Conservation (phyloP, 805 yeast species). For the Ogataea populi-albae region DNA sequence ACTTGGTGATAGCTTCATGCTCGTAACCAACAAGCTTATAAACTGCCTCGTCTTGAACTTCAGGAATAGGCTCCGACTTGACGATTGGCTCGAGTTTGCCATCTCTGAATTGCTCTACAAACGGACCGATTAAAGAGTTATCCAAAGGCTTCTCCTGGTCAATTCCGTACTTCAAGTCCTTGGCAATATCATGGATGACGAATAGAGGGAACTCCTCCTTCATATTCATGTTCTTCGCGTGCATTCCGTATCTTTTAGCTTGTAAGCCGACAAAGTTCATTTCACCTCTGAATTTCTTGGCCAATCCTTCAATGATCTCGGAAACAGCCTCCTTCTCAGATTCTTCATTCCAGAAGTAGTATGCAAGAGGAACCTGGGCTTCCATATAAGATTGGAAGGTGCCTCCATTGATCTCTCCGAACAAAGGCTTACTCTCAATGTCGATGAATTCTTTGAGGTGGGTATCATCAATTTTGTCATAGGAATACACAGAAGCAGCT, state of each 20-base stretch:
- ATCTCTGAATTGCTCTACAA: slow-evolving; percentile 58
- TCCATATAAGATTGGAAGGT: slow-evolving; percentile 74
- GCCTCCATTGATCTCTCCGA: slow-evolving; percentile 82
- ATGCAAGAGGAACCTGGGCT: slow-evolving; percentile 75
- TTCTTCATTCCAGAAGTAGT: slow-evolving; percentile 73
- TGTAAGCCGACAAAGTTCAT: slow-evolving; percentile 87
- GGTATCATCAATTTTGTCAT: slow-evolving; percentile 34
- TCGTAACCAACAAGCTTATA: slow-evolving; percentile 78
- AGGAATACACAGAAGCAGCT: slow-evolving; percentile 45
- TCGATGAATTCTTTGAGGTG: slow-evolving; percentile 48
- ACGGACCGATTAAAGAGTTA: slow-evolving; percentile 52
- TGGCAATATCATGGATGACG: slow-evolving; percentile 71
- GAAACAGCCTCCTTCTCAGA: slow-evolving; percentile 61
- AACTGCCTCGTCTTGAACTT: slow-evolving; percentile 66
- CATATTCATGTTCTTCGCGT: slow-evolving; percentile 83
- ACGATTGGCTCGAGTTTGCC: slow-evolving; percentile 71
- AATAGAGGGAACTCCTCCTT: slow-evolving; percentile 85
- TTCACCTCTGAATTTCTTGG: slow-evolving; percentile 73
- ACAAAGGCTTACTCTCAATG: slow-evolving; percentile 71
- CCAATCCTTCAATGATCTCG: slow-evolving; percentile 55
- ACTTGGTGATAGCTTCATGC: slow-evolving; percentile 65
- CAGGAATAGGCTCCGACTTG: slow-evolving; percentile 86
- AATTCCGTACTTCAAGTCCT: slow-evolving; percentile 75
- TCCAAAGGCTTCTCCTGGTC: slow-evolving; percentile 56
- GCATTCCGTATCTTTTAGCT: slow-evolving; percentile 75